Evolutionary conservation across 176 grass and related monocot genomes (phyloP).

Genomic region (Lolium rigidum): DNA sequence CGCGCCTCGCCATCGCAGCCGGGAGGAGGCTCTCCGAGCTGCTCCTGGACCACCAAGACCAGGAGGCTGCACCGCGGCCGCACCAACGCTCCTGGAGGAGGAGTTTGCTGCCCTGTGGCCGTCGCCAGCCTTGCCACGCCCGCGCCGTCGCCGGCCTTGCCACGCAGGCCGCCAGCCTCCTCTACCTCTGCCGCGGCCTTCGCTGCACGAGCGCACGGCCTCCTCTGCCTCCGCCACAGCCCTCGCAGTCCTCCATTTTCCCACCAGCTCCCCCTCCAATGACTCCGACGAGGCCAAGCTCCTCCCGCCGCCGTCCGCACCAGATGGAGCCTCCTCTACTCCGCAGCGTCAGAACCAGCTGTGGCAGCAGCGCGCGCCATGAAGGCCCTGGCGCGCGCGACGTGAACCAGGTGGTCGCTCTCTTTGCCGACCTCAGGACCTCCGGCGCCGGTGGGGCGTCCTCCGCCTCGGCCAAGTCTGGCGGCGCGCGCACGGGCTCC

Average conservation of each 20-base stretch:
- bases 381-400: slow-evolving; percentile 60
- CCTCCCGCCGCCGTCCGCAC: not conserved
- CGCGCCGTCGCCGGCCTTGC: too few relatives aligned
- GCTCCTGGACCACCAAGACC: slow-evolving; percentile 78
- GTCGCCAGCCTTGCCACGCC: too few relatives aligned
- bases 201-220: slow-evolving; percentile 48
- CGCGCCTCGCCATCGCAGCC: too few relatives aligned
- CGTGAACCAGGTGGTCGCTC: slow-evolving; percentile 46
- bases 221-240: slow-evolving; percentile 37
- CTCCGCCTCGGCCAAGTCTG: too few relatives aligned
- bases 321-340: not conserved
- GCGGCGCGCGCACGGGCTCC: too few relatives aligned
- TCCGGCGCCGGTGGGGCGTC: too few relatives aligned
- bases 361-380: slow-evolving; percentile 41
- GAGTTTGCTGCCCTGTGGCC: slow-evolving; percentile 42
- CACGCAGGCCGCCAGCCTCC: too few relatives aligned
- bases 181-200: too few relatives aligned
- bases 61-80: slow-evolving; percentile 22
- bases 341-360: not conserved
- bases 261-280: slow-evolving; percentile 20
- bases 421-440: slow-evolving; percentile 63
- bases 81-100: not conserved
- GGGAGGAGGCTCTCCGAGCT: slow-evolving; percentile 89
- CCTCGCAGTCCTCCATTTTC: slow-evolving; percentile 9
- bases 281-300: slow-evolving; percentile 36